Conservation (phyloP, 179 eudicot genomes). For the Camellia oleifera region DNA sequence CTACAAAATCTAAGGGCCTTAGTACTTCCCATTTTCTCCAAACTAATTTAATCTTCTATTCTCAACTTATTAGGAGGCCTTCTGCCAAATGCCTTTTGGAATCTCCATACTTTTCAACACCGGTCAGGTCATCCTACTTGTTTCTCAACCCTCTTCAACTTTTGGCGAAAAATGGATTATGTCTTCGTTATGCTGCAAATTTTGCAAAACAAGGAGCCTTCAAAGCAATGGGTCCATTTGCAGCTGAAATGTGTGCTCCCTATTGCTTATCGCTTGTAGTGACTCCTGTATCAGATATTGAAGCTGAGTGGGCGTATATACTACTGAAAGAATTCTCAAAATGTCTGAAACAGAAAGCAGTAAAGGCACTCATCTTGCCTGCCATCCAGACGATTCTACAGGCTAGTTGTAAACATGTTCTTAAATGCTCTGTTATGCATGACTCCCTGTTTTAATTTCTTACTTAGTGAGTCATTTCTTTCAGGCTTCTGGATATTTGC, state of each 20-base stretch:
- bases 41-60: slow-evolving; percentile 15
- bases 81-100: slow-evolving; percentile 85
- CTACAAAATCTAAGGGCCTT: background rate
- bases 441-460: slow-evolving; percentile 14
- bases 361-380: slow-evolving; percentile 62
- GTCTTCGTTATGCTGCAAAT: slow-evolving; percentile 72
- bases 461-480: slow-evolving; percentile 30
- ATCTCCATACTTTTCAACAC: slow-evolving; percentile 71
- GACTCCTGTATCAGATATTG: slow-evolving; percentile 60
- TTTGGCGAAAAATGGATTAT: slow-evolving; percentile 59
- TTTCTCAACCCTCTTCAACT: slow-evolving; percentile 85
- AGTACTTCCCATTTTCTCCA: background rate
- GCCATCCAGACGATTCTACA: slow-evolving; percentile 87
- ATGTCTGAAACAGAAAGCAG: slow-evolving; percentile 58
- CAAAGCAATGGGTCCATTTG: slow-evolving; percentile 76
- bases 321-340: slow-evolving; percentile 64
- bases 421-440: slow-evolving; percentile 6
- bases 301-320: slow-evolving; percentile 78
- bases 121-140: slow-evolving; percentile 72
- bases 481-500: slow-evolving; percentile 87
- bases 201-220: slow-evolving; percentile 82
- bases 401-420: slow-evolving; percentile 50
- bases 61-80: slow-evolving; percentile 62
- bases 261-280: slow-evolving; percentile 63
- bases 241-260: slow-evolving; percentile 90